These are phyloP conservation scores for Salvia rosmarinus DNA, from an alignment of 257 asterid species.

Conservation along the genomic window DNA sequence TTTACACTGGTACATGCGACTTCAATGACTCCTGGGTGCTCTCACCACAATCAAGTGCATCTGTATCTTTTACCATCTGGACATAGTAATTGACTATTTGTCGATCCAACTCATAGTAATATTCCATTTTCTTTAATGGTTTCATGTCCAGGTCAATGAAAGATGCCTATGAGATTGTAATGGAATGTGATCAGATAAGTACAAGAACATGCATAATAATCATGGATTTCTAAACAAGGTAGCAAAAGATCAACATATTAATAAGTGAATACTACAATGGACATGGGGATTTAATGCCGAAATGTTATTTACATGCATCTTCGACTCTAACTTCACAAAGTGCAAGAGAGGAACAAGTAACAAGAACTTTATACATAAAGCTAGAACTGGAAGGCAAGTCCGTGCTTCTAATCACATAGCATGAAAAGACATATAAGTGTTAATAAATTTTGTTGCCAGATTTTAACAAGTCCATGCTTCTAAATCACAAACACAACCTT, in stretches of 20 bases:
- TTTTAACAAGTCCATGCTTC: slow-evolving; percentile 10
- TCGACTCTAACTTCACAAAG: neutral
- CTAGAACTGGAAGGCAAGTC: neutral
- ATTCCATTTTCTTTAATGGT: slow-evolving; percentile 77
- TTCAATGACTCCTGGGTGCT: slow-evolving; percentile 37
- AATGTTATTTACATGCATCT: neutral
- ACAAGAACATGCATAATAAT: slow-evolving; percentile 14
- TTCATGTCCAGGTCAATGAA: slow-evolving; percentile 96
- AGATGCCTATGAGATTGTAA: slow-evolving; percentile 57
- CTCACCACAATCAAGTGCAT: slow-evolving; percentile 35
- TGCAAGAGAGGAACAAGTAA: neutral
- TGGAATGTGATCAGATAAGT: slow-evolving; percentile 27
- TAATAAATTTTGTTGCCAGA: slow-evolving; percentile 6
- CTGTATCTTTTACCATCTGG: slow-evolving; percentile 51
- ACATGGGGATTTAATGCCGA: neutral
- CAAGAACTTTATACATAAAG: neutral
- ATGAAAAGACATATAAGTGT: slow-evolving; percentile 5
- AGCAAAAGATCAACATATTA: slow-evolving; percentile 16
- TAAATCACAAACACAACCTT: neutral
- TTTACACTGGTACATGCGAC: slow-evolving; percentile 27
- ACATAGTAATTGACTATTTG: slow-evolving; percentile 62
- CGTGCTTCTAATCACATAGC: neutral
- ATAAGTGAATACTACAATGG: slow-evolving; percentile 1
- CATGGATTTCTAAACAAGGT: slow-evolving; percentile 12
- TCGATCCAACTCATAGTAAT: slow-evolving; percentile 84